Base-by-base conservation (phyloP, 306 rosid genomes). In the Sesbania bispinosa region DNA sequence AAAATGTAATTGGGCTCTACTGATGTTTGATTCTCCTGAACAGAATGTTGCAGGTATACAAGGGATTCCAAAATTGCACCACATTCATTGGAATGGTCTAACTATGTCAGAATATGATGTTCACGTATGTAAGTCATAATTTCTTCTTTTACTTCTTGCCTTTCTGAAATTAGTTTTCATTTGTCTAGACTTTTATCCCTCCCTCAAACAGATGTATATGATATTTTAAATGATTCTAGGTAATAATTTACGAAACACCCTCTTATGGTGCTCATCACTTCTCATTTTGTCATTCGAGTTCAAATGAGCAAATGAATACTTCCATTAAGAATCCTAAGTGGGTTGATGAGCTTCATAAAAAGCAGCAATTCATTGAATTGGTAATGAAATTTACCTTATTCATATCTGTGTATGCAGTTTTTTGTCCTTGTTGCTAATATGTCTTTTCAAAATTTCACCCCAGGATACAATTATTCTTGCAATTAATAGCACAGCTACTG, bases 81-180 rank as follows among this genome's bases (percentile, higher is more conserved):
- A 91, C 78, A 69, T 94, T 75, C 92, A 80, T 50, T 94, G 92
- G 97, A 83, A 87, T 81, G 99, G 93, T 62, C 63, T 69, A 67
- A 59, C 73, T 77, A 69, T 81, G 70, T 83, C 85, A 74, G 77
- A 65, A 62, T 86, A 80, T 79, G 88, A 94, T 87, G 89, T 91
- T 80, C 96, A 94, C 95, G 99, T 94, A 94, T 90, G 96, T 88
- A 94, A 88, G 94, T 89, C 89, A 76, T 79, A 75, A 62, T 78
- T 82, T 69, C 83, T 43, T 66, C 48, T 66, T 66, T 66, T 43
- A 71, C 80, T 55, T 61, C 24, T 71, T 50, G 73, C 60, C 33
- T 71, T 73, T 71, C 33, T 50, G 45, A 67, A 62, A 76, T 66
- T 54, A 42, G 50, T 58, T 60, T 14, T 63, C 67, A 58, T 54